These are phyloP conservation scores for Apiospora marii DNA, from an alignment of 2,329 filamentous ascomycete species.

Conservation along the genomic window DNA sequence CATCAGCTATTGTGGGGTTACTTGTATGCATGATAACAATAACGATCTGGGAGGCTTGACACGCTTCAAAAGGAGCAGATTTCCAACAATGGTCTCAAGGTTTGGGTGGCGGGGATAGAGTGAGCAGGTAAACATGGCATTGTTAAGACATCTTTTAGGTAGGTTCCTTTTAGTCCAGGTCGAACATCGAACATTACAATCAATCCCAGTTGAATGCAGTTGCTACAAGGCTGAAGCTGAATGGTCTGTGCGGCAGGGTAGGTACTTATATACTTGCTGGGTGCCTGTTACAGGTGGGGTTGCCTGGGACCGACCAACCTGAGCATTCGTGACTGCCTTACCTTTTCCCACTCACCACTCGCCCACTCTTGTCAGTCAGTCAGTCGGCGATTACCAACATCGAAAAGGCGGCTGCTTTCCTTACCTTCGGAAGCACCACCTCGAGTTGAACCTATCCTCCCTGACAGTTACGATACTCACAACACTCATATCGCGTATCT, in stretches of 20 bases:
- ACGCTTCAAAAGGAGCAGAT: neutral
- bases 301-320: constrained; percentile 1
- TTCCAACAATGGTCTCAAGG: neutral
- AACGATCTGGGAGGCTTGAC: neutral
- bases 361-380: neutral
- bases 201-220: neutral
- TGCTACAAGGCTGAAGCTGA: constrained; percentile 20
- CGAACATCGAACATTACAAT: too few species aligned
- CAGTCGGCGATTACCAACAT: constrained; percentile 4
- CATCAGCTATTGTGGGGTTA: neutral
- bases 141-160: neutral
- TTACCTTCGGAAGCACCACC: neutral
- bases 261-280: neutral
- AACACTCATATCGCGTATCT: neutral
- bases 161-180: too few species aligned
- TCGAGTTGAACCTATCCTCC: neutral
- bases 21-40: neutral
- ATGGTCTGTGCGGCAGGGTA: neutral
- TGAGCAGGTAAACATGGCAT: neutral
- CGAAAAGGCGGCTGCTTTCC: constrained; percentile 5
- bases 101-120: neutral
- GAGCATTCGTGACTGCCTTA: constrained; percentile 5
- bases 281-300: constrained; percentile 7
- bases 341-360: neutral
- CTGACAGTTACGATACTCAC: neutral